Evolutionary conservation across 352 stramenopile species (phyloP).

Genomic region (Phytophthora brassicae): DNA sequence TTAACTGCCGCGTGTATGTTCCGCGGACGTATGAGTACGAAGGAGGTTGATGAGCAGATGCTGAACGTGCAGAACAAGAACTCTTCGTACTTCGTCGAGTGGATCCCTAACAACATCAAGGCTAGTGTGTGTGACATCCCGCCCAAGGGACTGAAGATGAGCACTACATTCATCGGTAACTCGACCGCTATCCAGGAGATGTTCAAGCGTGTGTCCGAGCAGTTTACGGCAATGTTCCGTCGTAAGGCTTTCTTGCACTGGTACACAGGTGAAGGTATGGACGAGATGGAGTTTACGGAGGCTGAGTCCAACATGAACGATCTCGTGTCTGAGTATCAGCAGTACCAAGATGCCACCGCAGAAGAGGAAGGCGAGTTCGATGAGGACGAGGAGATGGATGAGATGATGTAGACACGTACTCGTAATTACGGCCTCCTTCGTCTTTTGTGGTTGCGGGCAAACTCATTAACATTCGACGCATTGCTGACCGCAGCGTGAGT

Average conservation of each 20-base stretch:
- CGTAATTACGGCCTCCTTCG: conserved; percentile 36
- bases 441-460: conserved; percentile 1
- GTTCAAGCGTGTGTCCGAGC: conserved; percentile 99
- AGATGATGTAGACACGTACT: conserved; percentile 88
- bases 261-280: conserved; percentile 99
- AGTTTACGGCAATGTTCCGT: conserved; percentile 99
- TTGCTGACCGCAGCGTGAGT: conserved; percentile 46
- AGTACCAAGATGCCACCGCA: conserved; percentile 99
- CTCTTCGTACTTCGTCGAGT: conserved; percentile 99
- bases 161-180: conserved; percentile 98
- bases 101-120: conserved; percentile 99
- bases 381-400: conserved; percentile 94
- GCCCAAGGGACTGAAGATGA: conserved; percentile 98
- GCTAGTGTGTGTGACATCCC: conserved; percentile 99
- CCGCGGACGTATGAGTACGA: conserved; percentile 98
- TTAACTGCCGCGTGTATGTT: conserved; percentile 99
- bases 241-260: conserved; percentile 99
- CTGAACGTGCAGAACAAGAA: conserved; percentile 99
- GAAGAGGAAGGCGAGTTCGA: conserved; percentile 98
- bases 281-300: conserved; percentile 99
- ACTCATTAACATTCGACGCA: neutral
- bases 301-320: conserved; percentile 99
- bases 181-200: conserved; percentile 99
- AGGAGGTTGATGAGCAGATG: conserved; percentile 99
- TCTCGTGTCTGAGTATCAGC: conserved; percentile 99